Evolutionary conservation across 768 basidiomycete species (phyloP).

Genomic region (Suillus subluteus): DNA sequence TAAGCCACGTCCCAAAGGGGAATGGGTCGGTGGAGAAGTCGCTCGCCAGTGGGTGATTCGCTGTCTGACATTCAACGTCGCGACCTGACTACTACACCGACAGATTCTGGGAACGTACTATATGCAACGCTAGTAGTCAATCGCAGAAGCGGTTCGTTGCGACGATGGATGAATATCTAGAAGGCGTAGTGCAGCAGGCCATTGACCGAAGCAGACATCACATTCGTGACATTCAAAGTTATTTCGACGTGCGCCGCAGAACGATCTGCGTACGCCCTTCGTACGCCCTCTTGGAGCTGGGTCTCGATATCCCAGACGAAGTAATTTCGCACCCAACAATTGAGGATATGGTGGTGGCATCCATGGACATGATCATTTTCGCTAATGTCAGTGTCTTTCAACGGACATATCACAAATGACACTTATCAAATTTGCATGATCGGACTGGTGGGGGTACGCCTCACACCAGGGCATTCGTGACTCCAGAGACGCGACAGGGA

Average conservation of each 20-base stretch:
- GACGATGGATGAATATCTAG: constrained; percentile 38
- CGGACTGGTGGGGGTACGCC: too few species aligned
- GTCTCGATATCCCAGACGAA: constrained; percentile 43
- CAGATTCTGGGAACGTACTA: constrained; percentile 15
- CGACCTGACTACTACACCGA: background rate
- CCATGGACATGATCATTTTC: constrained; percentile 41
- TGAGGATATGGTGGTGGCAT: constrained; percentile 27
- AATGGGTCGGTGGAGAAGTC: constrained; percentile 14
- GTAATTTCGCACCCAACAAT: constrained; percentile 46
- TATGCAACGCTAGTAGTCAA: constrained; percentile 9
- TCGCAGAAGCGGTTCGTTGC: constrained; percentile 41
- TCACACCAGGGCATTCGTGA: too few species aligned
- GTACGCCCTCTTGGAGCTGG: constrained; percentile 40
- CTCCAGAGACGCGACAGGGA: too few species aligned
- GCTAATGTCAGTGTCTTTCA: constrained; percentile 32
- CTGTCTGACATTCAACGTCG: background rate
- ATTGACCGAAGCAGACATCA: constrained; percentile 37
- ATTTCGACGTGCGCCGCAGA: constrained; percentile 43
- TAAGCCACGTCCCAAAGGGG: background rate
- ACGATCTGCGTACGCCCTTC: constrained; percentile 45
- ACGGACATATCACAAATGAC: background rate
- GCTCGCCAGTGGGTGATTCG: constrained; percentile 14
- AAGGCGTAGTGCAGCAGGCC: constrained; percentile 46
- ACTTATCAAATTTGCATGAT: too few species aligned
- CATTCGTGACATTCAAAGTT: constrained; percentile 44